Percentiles rank a stretch among this genome's conserved stretches.
Evolutionary conservation across 1,284 basidiomycete genomes (phyloP).

Genomic region (Ceratobasidium sp.): DNA sequence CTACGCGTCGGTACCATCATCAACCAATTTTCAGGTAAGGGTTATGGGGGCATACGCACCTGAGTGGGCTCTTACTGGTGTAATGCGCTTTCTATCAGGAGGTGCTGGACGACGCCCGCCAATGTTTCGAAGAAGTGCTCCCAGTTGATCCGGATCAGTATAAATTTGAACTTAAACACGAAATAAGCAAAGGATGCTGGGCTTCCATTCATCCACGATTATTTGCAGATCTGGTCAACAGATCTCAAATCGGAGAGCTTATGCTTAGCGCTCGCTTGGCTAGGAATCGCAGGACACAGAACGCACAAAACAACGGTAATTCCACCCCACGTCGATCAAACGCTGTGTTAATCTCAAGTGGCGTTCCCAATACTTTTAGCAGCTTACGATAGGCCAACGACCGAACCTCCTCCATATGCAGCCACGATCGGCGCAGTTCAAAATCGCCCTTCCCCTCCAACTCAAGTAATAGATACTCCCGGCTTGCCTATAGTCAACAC

Average conservation of each 20-base stretch:
- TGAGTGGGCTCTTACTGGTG: background rate
- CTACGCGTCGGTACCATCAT: slow-evolving; percentile 22
- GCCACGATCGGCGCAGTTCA: too few relatives aligned
- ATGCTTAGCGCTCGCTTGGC: slow-evolving; percentile 13
- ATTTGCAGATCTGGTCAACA: slow-evolving; percentile 2
- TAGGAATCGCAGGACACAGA: too few relatives aligned
- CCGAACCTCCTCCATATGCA: too few relatives aligned
- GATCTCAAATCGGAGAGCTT: slow-evolving; percentile 5
- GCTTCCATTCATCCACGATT: slow-evolving; percentile 24
- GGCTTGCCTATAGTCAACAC: slow-evolving; percentile 2
- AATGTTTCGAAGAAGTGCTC: slow-evolving; percentile 31
- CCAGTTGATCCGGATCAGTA: slow-evolving; percentile 8
- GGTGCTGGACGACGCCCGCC: slow-evolving; percentile 13
- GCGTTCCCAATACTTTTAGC: too few relatives aligned
- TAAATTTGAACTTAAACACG: slow-evolving; percentile 26
- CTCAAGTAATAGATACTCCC: slow-evolving; percentile 12
- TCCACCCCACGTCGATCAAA: too few relatives aligned
- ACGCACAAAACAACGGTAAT: too few relatives aligned
- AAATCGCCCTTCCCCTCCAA: too few relatives aligned
- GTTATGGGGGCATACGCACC: background rate
- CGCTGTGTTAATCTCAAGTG: too few relatives aligned
- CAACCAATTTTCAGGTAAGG: slow-evolving; percentile 3
- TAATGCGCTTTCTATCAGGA: background rate
- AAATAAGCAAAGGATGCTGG: slow-evolving; percentile 27
- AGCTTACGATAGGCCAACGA: too few relatives aligned